Evolutionary conservation across 2,329 filamentous ascomycete genomes (phyloP), one percentile per base, ranked within the genome.

Genomic region (Colletotrichum truncatum): DNA sequence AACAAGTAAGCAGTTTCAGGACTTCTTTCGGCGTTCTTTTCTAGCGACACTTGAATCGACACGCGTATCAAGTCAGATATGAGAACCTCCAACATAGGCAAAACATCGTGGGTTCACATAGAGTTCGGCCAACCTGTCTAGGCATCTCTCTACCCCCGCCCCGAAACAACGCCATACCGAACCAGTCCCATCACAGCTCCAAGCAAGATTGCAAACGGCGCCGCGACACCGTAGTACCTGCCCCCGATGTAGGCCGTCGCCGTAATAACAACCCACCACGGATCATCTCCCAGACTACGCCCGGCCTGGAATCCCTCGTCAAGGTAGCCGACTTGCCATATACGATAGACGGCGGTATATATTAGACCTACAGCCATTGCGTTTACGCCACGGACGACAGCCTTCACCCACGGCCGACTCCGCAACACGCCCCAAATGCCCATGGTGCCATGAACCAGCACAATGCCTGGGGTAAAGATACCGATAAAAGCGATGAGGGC

Each of bases 181-280:
- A 74, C 64, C 63, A 80, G 58, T 0, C 78, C 78, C 70, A 80
- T 68, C 1, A 73, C 70, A 0, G 73, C 76, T 1, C 78, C 78
- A 2, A 76, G 28, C 6, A 77, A 6, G 36, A 80, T 79, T 1
- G 74, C 73, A 10, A 74, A 60, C 1, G 77, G 76, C 4, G 77
- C 72, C 8, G 68, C 71, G 5, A 78, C 48, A 1, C 72, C 66
- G 59, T 77, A 76, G 67, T 74, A 77, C 18, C 70, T 68, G 1
- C 77, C 72, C 1, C 76, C 76, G 3, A 78, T 72, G 58, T 74
- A 77, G 9, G 68, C 71, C 4, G 75, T 75, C 0, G 83, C 81
- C 2, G 84, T 80, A 6, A 88, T 80, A 3, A 87, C 84, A 11
- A 88, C 78, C 83, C 86, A 87, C 84, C 85, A 88, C 1, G 86